Evolutionary conservation across 768 basidiomycete genomes (phyloP).

Genomic region (Infundibulicybe gibba): DNA sequence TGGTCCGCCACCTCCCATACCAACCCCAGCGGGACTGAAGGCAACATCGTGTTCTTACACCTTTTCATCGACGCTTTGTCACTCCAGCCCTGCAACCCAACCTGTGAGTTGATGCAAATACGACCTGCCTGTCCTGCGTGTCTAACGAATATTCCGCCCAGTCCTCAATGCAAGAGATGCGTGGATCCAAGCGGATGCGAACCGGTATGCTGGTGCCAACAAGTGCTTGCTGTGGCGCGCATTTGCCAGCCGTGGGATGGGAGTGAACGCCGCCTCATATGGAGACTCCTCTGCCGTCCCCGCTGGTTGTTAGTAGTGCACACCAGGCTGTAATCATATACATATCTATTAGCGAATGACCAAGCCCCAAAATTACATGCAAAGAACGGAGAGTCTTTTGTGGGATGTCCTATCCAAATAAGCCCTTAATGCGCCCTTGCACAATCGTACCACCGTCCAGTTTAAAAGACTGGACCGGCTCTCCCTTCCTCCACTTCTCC

Average conservation of each 20-base stretch:
- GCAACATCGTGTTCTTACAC: slow-evolving; percentile 44
- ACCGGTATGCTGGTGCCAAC: slow-evolving; percentile 42
- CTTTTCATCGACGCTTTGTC: slow-evolving; percentile 44
- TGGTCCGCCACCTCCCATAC: slow-evolving; percentile 32
- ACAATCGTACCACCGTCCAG: slow-evolving; percentile 9
- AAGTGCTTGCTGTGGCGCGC: slow-evolving; percentile 40
- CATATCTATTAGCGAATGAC: neutral
- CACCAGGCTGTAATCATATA: neutral
- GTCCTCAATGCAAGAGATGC: slow-evolving; percentile 44
- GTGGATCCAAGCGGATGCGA: slow-evolving; percentile 47
- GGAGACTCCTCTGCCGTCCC: slow-evolving; percentile 22
- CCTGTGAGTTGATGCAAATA: slow-evolving; percentile 23
- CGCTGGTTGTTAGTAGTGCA: slow-evolving; percentile 19
- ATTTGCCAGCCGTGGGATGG: slow-evolving; percentile 49
- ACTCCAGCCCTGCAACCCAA: slow-evolving; percentile 43
- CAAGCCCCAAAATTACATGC: too few species aligned
- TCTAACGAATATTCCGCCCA: slow-evolving; percentile 6
- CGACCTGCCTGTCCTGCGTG: neutral
- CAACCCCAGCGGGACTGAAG: slow-evolving; percentile 31
- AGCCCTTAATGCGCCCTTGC: slow-evolving; percentile 15
- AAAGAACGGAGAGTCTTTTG: neutral
- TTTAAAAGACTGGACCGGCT: slow-evolving; percentile 4
- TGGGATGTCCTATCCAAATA: neutral
- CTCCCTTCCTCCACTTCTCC: slow-evolving; percentile 42
- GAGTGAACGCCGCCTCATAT: slow-evolving; percentile 26